Evolutionary conservation across 768 basidiomycete species (phyloP).

Genomic region (Collybia sordida): DNA sequence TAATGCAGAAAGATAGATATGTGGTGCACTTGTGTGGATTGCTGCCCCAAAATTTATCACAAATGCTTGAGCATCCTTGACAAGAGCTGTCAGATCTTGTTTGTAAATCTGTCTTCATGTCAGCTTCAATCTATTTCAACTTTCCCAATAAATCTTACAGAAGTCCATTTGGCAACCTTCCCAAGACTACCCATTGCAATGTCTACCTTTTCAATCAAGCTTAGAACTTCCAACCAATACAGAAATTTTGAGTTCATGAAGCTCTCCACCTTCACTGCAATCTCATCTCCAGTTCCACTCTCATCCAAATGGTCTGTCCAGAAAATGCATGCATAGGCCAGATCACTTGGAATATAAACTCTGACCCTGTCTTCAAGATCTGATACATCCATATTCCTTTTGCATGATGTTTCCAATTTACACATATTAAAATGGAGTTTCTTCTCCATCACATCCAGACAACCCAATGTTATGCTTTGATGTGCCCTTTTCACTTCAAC

Average conservation of each 20-base stretch:
- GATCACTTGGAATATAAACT: neutral
- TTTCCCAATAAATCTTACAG: neutral
- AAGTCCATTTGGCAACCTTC: neutral
- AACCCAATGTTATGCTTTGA: neutral
- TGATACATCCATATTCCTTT: neutral
- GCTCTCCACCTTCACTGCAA: neutral
- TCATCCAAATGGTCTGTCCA: neutral
- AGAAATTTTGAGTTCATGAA: neutral
- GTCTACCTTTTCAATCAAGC: neutral
- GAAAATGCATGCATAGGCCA: neutral
- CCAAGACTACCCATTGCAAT: neutral
- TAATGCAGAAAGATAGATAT: neutral
- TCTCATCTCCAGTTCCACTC: neutral
- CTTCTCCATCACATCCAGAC: neutral
- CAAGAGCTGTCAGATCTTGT: neutral
- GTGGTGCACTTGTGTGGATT: neutral
- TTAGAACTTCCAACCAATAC: too few relatives aligned
- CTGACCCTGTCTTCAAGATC: neutral
- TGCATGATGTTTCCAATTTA: neutral
- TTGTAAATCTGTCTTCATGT: neutral
- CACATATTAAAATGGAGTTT: constrained; percentile 1
- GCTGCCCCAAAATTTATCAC: neutral
- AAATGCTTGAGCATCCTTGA: neutral
- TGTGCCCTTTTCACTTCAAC: neutral
- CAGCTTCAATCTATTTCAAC: neutral